Conservation (phyloP, 2,329 filamentous ascomycete species). For the Claviceps lovelessii region DNA sequence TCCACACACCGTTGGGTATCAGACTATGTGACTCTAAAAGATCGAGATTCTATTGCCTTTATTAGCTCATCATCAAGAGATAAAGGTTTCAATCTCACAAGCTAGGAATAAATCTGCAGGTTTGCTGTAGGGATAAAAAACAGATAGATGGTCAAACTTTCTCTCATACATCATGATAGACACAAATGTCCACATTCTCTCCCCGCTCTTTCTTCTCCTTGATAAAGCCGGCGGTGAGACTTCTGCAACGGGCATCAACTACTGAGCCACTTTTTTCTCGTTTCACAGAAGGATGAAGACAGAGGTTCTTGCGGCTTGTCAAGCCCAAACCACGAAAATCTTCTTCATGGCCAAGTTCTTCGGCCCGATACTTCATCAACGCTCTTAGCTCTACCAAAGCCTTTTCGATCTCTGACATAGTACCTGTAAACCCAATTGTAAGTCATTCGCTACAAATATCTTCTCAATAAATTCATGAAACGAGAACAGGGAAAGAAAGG, state of each 20-base stretch:
- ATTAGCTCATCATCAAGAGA: not conserved
- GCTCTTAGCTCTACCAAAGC: slow-evolving; percentile 80
- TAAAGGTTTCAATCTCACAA: not conserved
- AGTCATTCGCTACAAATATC: not conserved
- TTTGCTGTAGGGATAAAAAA: not conserved
- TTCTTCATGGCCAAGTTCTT: slow-evolving; percentile 80
- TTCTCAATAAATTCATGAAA: not conserved
- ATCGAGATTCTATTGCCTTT: slow-evolving; percentile 58
- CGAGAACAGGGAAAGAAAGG: not conserved
- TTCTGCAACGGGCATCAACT: slow-evolving; percentile 91
- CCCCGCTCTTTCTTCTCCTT: slow-evolving; percentile 95
- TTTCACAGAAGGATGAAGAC: slow-evolving; percentile 89
- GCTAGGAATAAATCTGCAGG: not conserved
- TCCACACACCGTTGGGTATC: slow-evolving; percentile 90
- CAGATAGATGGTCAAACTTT: not conserved
- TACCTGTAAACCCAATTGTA: slow-evolving; percentile 34
- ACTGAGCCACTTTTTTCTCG: slow-evolving; percentile 88
- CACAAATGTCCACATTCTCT: slow-evolving; percentile 84
- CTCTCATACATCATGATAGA: slow-evolving; percentile 71
- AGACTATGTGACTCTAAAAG: slow-evolving; percentile 88
- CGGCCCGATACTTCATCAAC: slow-evolving; percentile 84
- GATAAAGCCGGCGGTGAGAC: slow-evolving; percentile 89
- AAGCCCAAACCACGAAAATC: slow-evolving; percentile 86
- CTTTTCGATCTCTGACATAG: slow-evolving; percentile 99
- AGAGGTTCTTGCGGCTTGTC: slow-evolving; percentile 94